Percentiles rank a stretch among this genome's conserved stretches.
phyloP scores from a whole-genome alignment of 441 rosid species.

The Erodium moschatum region DNA sequence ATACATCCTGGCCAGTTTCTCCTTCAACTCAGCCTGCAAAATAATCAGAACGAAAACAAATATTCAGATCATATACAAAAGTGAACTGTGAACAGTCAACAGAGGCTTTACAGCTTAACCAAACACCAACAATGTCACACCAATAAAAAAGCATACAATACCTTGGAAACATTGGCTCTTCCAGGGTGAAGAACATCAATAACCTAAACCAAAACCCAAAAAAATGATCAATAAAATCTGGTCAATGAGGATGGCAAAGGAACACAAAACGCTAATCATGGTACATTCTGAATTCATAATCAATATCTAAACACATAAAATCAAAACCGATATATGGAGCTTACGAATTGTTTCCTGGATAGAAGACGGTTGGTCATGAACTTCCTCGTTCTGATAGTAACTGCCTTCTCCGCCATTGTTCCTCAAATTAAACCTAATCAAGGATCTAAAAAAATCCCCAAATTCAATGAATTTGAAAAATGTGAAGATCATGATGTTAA shows the following conservation, averaged over 20 bases:
- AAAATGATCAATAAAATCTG: not conserved
- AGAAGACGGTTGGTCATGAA: conserved; percentile 11
- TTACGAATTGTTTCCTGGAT: conserved; percentile 4
- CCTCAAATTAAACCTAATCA: not conserved
- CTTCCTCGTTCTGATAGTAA: conserved; percentile 2
- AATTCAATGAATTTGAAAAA: not conserved
- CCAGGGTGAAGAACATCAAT: conserved; percentile 10
- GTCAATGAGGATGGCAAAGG: not conserved
- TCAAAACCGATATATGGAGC: not conserved
- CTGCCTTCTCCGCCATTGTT: conserved; percentile 7
- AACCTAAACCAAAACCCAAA: not conserved
- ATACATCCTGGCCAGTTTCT: conserved; percentile 3
- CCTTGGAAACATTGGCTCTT: conserved; percentile 11
- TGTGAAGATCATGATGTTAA: not conserved
- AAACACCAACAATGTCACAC: not conserved
- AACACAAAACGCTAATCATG: not conserved
- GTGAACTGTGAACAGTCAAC: not conserved
- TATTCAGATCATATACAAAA: not conserved
- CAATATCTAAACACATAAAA: not conserved
- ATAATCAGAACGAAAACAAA: not conserved
- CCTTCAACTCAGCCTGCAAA: conserved; percentile 9
- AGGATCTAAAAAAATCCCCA: not conserved
- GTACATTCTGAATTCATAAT: not conserved
- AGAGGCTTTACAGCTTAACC: conserved; percentile 2
- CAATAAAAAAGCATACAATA: not conserved